phyloP scores from a whole-genome alignment of 2,329 filamentous ascomycete genomes.

The Sclerotinia nivalis region DNA sequence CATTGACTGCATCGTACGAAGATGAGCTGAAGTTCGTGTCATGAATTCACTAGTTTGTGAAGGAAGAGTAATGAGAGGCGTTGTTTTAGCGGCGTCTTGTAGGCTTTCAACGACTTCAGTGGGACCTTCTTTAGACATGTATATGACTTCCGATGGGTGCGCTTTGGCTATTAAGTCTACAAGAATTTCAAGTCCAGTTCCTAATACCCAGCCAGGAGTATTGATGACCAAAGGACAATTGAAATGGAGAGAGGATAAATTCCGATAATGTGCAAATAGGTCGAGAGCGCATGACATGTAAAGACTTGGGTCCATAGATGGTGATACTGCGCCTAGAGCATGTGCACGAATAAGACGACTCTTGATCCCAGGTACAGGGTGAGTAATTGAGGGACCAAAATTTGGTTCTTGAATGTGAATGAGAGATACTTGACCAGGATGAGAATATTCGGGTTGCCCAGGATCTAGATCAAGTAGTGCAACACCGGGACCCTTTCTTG shows the following conservation, averaged over 20 bases:
- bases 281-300: constrained; percentile 66
- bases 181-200: constrained; percentile 67
- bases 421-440: constrained; percentile 69
- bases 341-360: constrained; percentile 60
- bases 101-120: constrained; percentile 57
- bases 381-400: constrained; percentile 67
- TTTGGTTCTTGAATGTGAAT: constrained; percentile 61
- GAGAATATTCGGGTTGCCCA: constrained; percentile 72
- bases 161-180: constrained; percentile 55
- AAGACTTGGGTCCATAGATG: constrained; percentile 65
- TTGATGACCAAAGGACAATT: constrained; percentile 67
- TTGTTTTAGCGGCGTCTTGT: constrained; percentile 44
- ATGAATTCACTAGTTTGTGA: constrained; percentile 59
- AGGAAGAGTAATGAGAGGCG: constrained; percentile 54
- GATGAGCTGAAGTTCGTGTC: constrained; percentile 62
- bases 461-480: constrained; percentile 73
- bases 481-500: constrained; percentile 37
- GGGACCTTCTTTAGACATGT: constrained; percentile 66
- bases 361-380: constrained; percentile 47
- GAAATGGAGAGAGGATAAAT: constrained; percentile 43
- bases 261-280: constrained; percentile 59
- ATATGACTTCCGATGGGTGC: constrained; percentile 62
- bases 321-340: constrained; percentile 63
- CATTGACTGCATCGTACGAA: constrained; percentile 75
- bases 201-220: constrained; percentile 72